phyloP scores from a whole-genome alignment of 1,139 yeast species.

The Saccharomyces hybrid region DNA sequence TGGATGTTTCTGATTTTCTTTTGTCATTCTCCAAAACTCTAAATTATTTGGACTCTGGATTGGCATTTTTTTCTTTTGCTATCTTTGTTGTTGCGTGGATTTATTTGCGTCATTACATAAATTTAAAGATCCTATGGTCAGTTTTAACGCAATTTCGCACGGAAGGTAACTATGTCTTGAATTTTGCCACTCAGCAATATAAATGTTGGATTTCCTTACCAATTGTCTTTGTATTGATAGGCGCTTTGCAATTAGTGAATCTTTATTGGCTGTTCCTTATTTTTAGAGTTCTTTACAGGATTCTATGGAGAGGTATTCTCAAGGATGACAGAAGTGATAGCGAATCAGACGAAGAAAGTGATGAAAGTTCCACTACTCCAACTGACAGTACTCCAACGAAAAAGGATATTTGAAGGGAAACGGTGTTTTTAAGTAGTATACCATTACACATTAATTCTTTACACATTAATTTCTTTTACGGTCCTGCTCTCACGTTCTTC shows the following conservation, averaged over 20 bases:
- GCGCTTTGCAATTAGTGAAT: slow-evolving; percentile 76
- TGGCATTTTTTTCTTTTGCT: slow-evolving; percentile 56
- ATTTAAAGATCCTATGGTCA: slow-evolving; percentile 72
- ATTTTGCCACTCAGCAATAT: slow-evolving; percentile 87
- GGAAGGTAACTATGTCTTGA: slow-evolving; percentile 68
- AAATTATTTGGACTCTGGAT: slow-evolving; percentile 63
- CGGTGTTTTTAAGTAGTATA: background rate
- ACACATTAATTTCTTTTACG: background rate
- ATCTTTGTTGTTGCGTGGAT: slow-evolving; percentile 69
- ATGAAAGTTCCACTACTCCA: slow-evolving; percentile 4
- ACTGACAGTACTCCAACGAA: background rate
- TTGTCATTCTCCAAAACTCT: slow-evolving; percentile 72
- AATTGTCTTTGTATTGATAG: slow-evolving; percentile 67
- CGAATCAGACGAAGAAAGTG: slow-evolving; percentile 38
- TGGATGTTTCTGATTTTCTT: slow-evolving; percentile 90
- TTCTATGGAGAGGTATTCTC: slow-evolving; percentile 42
- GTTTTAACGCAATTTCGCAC: slow-evolving; percentile 75
- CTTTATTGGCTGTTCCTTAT: slow-evolving; percentile 78
- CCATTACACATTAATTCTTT: background rate
- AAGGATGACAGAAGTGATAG: slow-evolving; percentile 85
- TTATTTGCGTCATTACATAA: slow-evolving; percentile 77
- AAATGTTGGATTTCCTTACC: slow-evolving; percentile 90
- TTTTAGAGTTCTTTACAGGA: slow-evolving; percentile 62
- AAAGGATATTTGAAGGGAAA: background rate
- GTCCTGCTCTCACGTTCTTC: background rate